Conservation (phyloP, 164 flowering plant genomes). For the Magnolia kwangsiensis region DNA sequence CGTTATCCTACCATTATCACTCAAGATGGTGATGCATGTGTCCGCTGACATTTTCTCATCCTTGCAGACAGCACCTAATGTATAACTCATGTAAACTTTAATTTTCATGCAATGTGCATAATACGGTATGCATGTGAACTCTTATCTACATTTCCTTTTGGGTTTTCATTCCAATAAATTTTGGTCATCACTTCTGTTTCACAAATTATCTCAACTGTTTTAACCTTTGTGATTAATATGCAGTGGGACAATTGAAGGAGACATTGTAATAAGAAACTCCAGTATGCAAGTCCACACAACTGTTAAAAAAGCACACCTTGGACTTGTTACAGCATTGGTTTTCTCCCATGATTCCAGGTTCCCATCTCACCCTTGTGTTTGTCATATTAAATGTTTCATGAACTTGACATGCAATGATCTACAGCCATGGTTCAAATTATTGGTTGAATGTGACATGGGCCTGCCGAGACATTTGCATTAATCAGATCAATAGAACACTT, state of each 20-base stretch:
- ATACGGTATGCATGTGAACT: neutral
- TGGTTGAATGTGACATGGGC: neutral
- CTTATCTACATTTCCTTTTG: neutral
- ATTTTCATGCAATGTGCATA: neutral
- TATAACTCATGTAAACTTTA: neutral
- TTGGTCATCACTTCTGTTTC: neutral
- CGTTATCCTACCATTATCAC: neutral
- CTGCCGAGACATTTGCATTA: too few species aligned
- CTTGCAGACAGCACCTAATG: neutral
- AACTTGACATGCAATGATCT: neutral
- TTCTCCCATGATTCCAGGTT: conserved; percentile 83
- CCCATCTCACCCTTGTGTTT: neutral
- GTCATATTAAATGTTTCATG: neutral
- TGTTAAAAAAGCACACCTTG: conserved; percentile 73
- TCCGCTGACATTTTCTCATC: neutral
- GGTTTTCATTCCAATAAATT: neutral
- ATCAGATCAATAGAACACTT: too few species aligned
- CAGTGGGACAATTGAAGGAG: conserved; percentile 84
- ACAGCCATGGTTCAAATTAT: neutral
- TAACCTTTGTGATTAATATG: conserved; percentile 18
- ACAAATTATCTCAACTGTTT: neutral
- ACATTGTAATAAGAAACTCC: conserved; percentile 50
- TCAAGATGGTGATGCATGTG: neutral
- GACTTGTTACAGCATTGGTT: conserved; percentile 61
- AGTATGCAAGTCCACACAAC: conserved; percentile 41